Evolutionary conservation across 306 rosid species (phyloP), one percentile per base, ranked within the genome.

Genomic region (Vicia faba): DNA sequence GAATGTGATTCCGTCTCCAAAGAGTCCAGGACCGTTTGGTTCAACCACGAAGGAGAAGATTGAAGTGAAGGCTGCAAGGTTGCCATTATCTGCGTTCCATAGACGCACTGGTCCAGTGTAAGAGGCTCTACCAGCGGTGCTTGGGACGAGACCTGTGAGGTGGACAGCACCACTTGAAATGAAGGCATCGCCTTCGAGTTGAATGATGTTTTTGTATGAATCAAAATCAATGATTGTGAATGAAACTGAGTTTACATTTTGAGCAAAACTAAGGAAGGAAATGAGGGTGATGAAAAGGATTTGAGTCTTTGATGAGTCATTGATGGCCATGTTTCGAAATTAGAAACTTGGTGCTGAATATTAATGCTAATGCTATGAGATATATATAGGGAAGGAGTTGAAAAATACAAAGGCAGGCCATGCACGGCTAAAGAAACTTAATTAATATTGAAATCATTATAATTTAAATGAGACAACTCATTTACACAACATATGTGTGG

Each of bases 1-100:
- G 61, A 83, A 79, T 2, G 84, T 31, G 4, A 83, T 29, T 9
- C 82, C 88, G 4, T 80, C 85, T 6, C 77, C 83, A 1, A 63
- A 38, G 1, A 14, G 60, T 3, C 48, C 54, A 0, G 54, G 13
- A 4, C 35, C 3, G 0, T 1, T 12, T 12, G 77, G 44, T 10
- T 56, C 45, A 0, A 74, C 35, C 0, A 38, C 7, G 11, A 84
- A 77, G 29, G 75, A 57, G 66, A 80, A 84, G 13, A 5, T 5
- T 1, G 81, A 71, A 43, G 15, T 58, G 53, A 84, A 80, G 4
- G 57, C 31, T 0, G 76, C 75, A 0, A 77, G 68, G 0, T 48
- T 12, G 0, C 79, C 83, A 0, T 62, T 68, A 56, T 75, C 11
- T 2, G 75, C 8, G 55, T 84, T 74, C 85, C 88, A 68, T 7